Base-by-base conservation (phyloP, 2,329 filamentous ascomycete species). In the Coniochaeta sp. region DNA sequence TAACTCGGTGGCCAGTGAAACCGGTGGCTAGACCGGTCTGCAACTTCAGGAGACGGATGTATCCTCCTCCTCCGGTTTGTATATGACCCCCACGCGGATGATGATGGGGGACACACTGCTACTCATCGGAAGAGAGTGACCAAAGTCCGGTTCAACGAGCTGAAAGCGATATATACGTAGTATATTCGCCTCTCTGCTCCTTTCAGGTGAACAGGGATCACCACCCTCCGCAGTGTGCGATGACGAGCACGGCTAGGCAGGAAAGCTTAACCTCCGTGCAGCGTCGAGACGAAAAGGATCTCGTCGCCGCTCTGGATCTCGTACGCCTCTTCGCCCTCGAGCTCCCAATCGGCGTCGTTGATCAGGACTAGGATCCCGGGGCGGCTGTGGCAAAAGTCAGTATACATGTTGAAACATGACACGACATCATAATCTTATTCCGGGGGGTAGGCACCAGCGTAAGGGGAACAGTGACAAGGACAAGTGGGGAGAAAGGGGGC, bases 291-390 rank as follows among this genome's bases (percentile, higher is more conserved):
- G 71, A 99, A 99, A 58, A 97, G 76, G 60, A 99, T 88, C 65
- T 88, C 92, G 72, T 99, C 94, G 53, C 84, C 81, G 55, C 76
- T 70, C 70, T 92, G 84, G 53, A 99, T 72, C 69, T 91, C 85
- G 65, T 97, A 97, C 58, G 83, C 79, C 65, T 94, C 91, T 70
- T 97, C 92, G 16, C 91, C 94, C 70, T 97, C 94, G 12, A 99
- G 81, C 69, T 97, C 94, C 94, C 94, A 99, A 68, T 99, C 94
- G 24, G 91, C 89, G 61, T 99, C 94, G 66, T 99, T 99, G 68
- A 99, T 95, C 52, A 99, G 78, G 26, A 96, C 92, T 40, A 99
- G 81, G 67, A 99, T 96, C 3, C 94, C 94, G 5, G 94, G 94
- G 50, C 94, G 91, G 55, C 92, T 97, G 60, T 55, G 46, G 20